Conservation (phyloP, 192 early-diverging fungal genomes). For the Coemansia sp. region DNA sequence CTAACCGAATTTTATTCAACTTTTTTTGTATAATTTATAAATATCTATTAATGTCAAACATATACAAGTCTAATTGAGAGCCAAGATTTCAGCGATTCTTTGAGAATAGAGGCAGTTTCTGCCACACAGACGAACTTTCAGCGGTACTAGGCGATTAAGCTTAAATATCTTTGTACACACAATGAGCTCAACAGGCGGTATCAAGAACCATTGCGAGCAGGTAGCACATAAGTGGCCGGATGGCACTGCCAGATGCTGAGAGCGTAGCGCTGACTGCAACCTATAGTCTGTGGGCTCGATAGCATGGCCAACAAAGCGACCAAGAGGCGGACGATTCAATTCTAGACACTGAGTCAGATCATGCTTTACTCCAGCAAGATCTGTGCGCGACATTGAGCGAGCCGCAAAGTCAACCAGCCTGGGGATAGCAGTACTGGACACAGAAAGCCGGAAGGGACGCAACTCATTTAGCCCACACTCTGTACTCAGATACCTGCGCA, state of each 20-base stretch:
- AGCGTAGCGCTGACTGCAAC: constrained; percentile 28
- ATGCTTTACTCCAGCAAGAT: constrained; percentile 36
- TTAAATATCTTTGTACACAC: constrained; percentile 41
- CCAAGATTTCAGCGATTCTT: constrained; percentile 15
- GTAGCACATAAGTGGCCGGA: constrained; percentile 39
- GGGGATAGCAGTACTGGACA: constrained; percentile 27
- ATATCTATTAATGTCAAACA: background rate
- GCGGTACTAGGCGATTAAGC: constrained; percentile 32
- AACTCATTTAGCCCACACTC: background rate
- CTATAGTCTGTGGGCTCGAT: constrained; percentile 21
- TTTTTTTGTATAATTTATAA: background rate
- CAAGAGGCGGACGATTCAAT: constrained; percentile 23
- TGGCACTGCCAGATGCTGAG: constrained; percentile 39
- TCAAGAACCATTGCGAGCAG: constrained; percentile 41
- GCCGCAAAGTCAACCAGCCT: constrained; percentile 50
- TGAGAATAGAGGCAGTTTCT: constrained; percentile 34
- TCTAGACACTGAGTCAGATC: constrained; percentile 35
- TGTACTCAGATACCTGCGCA: constrained; percentile 8
- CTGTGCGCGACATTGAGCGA: constrained; percentile 28
- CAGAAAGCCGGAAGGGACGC: constrained; percentile 20
- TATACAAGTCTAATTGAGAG: background rate
- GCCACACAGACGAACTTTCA: constrained; percentile 39
- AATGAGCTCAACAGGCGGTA: constrained; percentile 32
- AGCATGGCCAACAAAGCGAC: constrained; percentile 38
- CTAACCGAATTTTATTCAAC: background rate